phyloP scores from a whole-genome alignment of 2,329 filamentous ascomycete genomes.

The Paracoccidioides brasiliensis region DNA sequence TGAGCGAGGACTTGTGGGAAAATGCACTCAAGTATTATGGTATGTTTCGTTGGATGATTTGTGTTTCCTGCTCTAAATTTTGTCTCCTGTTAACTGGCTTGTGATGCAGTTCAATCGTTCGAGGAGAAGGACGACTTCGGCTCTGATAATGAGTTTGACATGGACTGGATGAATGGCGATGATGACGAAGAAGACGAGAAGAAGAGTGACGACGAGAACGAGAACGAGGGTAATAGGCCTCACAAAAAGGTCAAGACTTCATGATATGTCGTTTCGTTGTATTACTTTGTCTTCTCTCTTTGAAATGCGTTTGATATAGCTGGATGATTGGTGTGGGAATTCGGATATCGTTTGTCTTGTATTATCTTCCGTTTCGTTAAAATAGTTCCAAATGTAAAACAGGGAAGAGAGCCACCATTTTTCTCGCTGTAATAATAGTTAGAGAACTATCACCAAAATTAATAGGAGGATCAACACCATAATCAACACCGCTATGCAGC shows the following conservation, averaged over 20 bases:
- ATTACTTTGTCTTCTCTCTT: conserved; percentile 4
- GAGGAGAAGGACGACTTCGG: conserved; percentile 47
- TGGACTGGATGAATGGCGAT: conserved; percentile 39
- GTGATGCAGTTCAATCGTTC: conserved; percentile 50
- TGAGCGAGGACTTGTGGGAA: conserved; percentile 82
- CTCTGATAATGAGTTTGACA: conserved; percentile 52
- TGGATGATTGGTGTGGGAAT: neutral
- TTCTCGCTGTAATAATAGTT: conserved; percentile 20
- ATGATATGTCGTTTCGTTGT: neutral
- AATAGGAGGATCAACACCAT: conserved; percentile 77
- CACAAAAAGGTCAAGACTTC: conserved; percentile 15
- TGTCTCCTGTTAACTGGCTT: conserved; percentile 24
- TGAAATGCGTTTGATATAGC: neutral
- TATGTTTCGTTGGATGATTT: conserved; percentile 36
- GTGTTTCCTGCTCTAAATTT: neutral
- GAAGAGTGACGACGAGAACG: conserved; percentile 17
- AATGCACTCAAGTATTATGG: conserved; percentile 84
- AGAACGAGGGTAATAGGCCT: conserved; percentile 21
- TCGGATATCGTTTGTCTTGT: neutral
- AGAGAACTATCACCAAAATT: conserved; percentile 58
- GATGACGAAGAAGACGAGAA: conserved; percentile 37
- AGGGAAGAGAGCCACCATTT: neutral
- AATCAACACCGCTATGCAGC: conserved; percentile 81
- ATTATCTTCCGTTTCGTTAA: neutral
- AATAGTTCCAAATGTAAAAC: conserved; percentile 4